Evolutionary conservation across 2,329 filamentous ascomycete species (phyloP).

Genomic region (Fusarium napiforme): DNA sequence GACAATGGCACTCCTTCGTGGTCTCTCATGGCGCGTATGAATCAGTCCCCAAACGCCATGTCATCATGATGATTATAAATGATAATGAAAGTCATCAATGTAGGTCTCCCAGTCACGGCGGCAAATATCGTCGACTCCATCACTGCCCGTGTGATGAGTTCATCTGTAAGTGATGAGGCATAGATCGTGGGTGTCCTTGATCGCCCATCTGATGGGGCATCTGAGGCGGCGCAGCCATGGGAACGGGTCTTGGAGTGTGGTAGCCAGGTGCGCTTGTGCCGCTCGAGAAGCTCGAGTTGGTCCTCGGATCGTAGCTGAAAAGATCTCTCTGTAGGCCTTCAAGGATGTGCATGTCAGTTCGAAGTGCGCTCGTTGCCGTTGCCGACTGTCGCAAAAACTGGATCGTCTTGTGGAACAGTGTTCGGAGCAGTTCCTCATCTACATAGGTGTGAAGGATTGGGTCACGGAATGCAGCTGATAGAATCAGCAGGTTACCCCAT

Average conservation of each 20-base stretch:
- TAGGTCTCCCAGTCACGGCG: neutral
- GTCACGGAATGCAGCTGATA: constrained; percentile 82
- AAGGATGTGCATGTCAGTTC: constrained; percentile 80
- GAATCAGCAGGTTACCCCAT: constrained; percentile 95
- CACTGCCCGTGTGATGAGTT: constrained; percentile 36
- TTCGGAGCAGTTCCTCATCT: constrained; percentile 62
- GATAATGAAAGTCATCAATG: constrained; percentile 30
- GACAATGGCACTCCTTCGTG: constrained; percentile 21
- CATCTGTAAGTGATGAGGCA: constrained; percentile 43
- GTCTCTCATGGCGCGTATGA: constrained; percentile 23
- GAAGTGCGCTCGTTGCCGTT: constrained; percentile 79
- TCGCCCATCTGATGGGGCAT: constrained; percentile 38
- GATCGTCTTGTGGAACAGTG: constrained; percentile 79
- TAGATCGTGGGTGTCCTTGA: constrained; percentile 38
- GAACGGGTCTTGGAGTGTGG: constrained; percentile 39
- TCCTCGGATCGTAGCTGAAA: constrained; percentile 48
- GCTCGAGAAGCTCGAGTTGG: constrained; percentile 58
- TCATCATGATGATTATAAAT: constrained; percentile 34
- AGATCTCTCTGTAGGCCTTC: constrained; percentile 62
- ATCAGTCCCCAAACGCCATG: constrained; percentile 35
- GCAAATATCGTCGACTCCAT: neutral
- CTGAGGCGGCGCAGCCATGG: constrained; percentile 42
- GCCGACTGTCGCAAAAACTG: constrained; percentile 76
- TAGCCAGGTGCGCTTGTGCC: constrained; percentile 47
- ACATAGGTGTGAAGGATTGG: constrained; percentile 69